Base-by-base conservation (phyloP, 2,329 filamentous ascomycete species). In the Nemania diffusa region DNA sequence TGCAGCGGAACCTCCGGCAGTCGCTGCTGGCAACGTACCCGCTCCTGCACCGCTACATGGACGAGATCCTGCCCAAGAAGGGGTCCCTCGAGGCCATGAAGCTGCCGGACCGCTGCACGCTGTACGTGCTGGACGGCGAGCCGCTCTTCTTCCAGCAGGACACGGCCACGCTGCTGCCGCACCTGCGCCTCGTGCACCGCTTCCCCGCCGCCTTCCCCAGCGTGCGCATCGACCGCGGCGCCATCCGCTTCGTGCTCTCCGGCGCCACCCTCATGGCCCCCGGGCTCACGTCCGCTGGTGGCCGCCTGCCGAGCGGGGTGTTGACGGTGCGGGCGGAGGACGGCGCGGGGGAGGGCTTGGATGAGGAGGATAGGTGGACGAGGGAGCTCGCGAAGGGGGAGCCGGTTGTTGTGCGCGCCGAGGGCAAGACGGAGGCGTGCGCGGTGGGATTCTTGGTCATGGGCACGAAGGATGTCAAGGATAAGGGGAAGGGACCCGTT, bases 261-360 rank as follows among this genome's bases (percentile, higher is more conserved):
- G 96, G 96, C 51, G 96, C 96, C 0, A 93, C 95, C 15, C 90
- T 99, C 70, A 99, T 99, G 96, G 95, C 94, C 1, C 96, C 96
- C 0, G 96, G 96, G 0, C 81, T 99, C 73, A 99, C 96, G 29
- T 93, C 90, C 22, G 81, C 89, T 0, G 96, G 96, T 0, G 96
- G 96, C 0, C 80, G 92, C 55, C 81, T 99, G 75, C 96, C 96
- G 82, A 87, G 69, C 53, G 74, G 74, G 1, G 65, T 62, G 1
- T 32, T 61, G 1, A 64, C 69, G 2, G 53, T n/a, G 1, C 66
- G 66, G 1, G 80, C 82, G 3, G 79, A 79, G 7, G 78, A 71
- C 7, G 69, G 71, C 8, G 71, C 71, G n/a, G 68, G 66, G 8
- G 71, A 71, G 60, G 67, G 57, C 4, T 65, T 70, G 26, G 73